Evolutionary conservation across 768 basidiomycete genomes (phyloP).

Genomic region (Dentipellis sp.): DNA sequence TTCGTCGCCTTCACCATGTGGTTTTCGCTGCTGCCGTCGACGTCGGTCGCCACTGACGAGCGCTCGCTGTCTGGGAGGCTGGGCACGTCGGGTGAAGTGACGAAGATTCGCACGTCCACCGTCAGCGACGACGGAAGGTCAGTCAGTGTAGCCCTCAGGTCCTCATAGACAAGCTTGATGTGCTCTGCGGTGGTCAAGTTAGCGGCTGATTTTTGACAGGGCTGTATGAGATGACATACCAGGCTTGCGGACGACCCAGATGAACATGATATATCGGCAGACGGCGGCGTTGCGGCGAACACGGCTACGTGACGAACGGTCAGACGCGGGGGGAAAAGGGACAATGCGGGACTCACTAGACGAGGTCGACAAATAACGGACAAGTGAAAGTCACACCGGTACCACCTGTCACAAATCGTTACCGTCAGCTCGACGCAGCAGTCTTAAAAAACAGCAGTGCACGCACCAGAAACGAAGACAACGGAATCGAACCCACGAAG

Average conservation of each 20-base stretch:
- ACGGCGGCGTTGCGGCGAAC: constrained; percentile 17
- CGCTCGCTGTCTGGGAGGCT: background rate
- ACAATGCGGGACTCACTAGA: constrained; percentile 30
- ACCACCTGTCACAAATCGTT: constrained; percentile 26
- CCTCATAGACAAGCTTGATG: background rate
- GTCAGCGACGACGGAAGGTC: background rate
- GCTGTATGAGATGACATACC: constrained; percentile 17
- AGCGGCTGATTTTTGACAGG: constrained; percentile 31
- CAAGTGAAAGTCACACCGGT: constrained; percentile 41
- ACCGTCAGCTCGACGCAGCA: background rate
- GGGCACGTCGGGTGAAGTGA: background rate
- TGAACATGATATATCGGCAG: constrained; percentile 27
- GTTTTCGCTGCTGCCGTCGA: too few species aligned
- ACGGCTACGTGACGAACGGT: constrained; percentile 15
- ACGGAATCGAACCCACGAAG: constrained; percentile 34
- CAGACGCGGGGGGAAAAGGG: background rate
- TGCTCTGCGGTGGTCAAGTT: constrained; percentile 36
- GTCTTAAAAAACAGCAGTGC: background rate
- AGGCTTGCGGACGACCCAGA: constrained; percentile 33
- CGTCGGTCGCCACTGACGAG: background rate
- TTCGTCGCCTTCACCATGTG: too few species aligned
- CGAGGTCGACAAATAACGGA: constrained; percentile 32
- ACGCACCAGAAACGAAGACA: constrained; percentile 39
- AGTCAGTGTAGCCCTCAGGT: background rate
- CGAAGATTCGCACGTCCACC: background rate